Conservation (phyloP, 345 rosid genomes). For the Lumnitzera littorea region DNA sequence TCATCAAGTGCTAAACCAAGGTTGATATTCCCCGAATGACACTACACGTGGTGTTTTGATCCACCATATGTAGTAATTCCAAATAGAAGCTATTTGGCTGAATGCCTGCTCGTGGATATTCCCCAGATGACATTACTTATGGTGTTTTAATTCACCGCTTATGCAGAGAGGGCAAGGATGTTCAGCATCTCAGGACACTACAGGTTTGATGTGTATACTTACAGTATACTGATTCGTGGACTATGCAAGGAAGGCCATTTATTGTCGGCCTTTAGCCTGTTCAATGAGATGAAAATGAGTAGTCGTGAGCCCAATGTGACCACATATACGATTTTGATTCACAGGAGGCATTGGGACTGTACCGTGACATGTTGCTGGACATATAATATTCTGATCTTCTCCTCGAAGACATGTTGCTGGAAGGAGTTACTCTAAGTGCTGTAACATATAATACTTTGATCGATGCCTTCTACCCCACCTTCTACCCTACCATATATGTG, state of each 20-base stretch:
- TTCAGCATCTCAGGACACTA: slow-evolving; percentile 41
- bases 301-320: slow-evolving; percentile 57
- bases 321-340: slow-evolving; percentile 56
- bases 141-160: slow-evolving; percentile 62
- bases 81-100: slow-evolving; percentile 51
- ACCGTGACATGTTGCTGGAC: slow-evolving; percentile 36
- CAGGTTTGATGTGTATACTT: slow-evolving; percentile 55
- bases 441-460: slow-evolving; percentile 77
- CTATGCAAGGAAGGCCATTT: slow-evolving; percentile 60
- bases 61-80: too few relatives aligned
- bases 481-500: neutral
- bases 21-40: too few relatives aligned
- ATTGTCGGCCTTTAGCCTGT: slow-evolving; percentile 50
- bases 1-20: too few relatives aligned
- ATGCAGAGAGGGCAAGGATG: slow-evolving; percentile 51
- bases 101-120: slow-evolving; percentile 64
- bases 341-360: slow-evolving; percentile 59
- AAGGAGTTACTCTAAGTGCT: slow-evolving; percentile 70
- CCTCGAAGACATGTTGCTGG: slow-evolving; percentile 18
- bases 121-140: slow-evolving; percentile 57
- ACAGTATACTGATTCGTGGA: slow-evolving; percentile 55
- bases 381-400: too few relatives aligned
- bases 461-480: slow-evolving; percentile 47
- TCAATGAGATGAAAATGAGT: slow-evolving; percentile 36
- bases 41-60: too few relatives aligned